These are phyloP conservation scores for Herpetospermum pedunculosum DNA, from an alignment of 306 rosid genomes.

Conservation along the genomic window DNA sequence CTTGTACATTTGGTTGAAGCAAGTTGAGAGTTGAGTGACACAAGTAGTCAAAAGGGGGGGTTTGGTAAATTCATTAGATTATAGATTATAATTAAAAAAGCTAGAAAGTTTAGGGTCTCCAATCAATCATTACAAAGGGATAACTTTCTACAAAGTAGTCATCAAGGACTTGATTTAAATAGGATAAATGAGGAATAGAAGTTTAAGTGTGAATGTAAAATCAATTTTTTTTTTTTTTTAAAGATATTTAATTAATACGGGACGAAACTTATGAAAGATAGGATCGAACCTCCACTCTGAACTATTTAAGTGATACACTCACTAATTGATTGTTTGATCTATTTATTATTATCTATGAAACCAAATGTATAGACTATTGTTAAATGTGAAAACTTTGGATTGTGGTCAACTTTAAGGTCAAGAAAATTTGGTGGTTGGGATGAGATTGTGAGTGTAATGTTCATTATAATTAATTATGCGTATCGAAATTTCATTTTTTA, in stretches of 20 bases:
- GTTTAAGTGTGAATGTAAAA: neutral
- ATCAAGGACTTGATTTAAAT: neutral
- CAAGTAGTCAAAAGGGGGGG: neutral
- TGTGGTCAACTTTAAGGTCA: conserved; percentile 4
- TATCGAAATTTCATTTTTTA: neutral
- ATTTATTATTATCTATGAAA: neutral
- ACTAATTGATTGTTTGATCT: no score
- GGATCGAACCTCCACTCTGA: no score
- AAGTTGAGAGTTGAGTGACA: neutral
- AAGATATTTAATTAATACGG: no score
- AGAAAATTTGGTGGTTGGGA: conserved; percentile 7
- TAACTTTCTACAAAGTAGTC: neutral
- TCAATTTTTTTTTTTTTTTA: neutral
- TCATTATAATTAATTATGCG: neutral
- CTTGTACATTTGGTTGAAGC: neutral
- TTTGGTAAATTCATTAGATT: neutral
- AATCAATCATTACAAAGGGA: neutral
- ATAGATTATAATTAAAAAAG: neutral
- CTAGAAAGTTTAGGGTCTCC: neutral
- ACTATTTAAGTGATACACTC: no score
- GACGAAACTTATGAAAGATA: no score
- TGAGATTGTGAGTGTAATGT: neutral
- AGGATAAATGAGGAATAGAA: neutral
- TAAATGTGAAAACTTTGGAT: conserved; percentile 6
- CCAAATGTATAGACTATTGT: neutral